Conservation (phyloP, 2,329 filamentous ascomycete genomes). For the Aureobasidium uvarum region DNA sequence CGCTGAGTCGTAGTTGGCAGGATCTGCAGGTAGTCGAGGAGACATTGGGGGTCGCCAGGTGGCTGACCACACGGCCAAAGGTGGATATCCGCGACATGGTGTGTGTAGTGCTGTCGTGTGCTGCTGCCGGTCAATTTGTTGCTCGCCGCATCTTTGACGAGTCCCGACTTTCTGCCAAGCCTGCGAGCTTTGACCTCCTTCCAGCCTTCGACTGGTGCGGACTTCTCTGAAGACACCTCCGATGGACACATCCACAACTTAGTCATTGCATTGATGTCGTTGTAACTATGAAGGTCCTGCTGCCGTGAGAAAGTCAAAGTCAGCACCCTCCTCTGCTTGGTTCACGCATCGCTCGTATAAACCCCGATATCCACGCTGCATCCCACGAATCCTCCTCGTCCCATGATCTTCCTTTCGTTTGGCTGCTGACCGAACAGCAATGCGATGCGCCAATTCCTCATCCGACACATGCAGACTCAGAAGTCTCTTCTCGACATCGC, state of each 20-base stretch:
- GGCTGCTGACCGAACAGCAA: conserved; percentile 32
- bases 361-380: conserved; percentile 56
- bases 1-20: conserved; percentile 7
- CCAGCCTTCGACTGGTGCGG: background rate
- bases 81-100: conserved; percentile 19
- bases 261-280: no score
- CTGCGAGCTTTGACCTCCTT: background rate
- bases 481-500: conserved; percentile 46
- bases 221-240: background rate
- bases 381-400: conserved; percentile 30
- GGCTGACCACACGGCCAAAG: conserved; percentile 1
- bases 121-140: conserved; percentile 7
- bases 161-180: conserved; percentile 25
- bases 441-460: conserved; percentile 43
- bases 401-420: conserved; percentile 34
- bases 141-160: conserved; percentile 14
- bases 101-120: conserved; percentile 2
- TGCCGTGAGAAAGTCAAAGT: conserved; percentile 60
- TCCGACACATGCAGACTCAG: conserved; percentile 46
- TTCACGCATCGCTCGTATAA: conserved; percentile 61
- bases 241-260: no score
- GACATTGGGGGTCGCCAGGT: background rate
- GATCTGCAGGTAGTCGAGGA: conserved; percentile 9
- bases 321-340: conserved; percentile 58
- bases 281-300: conserved; percentile 9